These are phyloP conservation scores for Aspergillus quadrilineatus DNA, from an alignment of 2,329 filamentous ascomycete species.

Conservation along the genomic window DNA sequence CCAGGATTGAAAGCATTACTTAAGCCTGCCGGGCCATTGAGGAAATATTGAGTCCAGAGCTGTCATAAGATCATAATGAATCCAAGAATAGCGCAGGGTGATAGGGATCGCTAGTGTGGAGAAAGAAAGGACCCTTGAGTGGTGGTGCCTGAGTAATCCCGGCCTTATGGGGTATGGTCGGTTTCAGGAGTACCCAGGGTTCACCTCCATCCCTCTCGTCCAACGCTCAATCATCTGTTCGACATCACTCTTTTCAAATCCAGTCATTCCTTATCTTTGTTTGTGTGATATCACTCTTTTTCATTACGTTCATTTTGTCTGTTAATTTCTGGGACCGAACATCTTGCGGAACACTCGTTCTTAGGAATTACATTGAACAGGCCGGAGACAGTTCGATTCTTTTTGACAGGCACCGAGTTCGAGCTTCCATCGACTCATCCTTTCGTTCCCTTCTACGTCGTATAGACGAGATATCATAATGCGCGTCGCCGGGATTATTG, in stretches of 20 bases:
- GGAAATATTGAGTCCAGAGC: constrained; percentile 5
- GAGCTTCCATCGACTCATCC: background rate
- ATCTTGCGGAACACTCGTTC: background rate
- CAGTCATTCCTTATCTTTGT: constrained; percentile 2
- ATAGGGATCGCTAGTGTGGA: constrained; percentile 16
- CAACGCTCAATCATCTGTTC: background rate
- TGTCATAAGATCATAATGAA: constrained; percentile 6
- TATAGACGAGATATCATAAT: constrained; percentile 31
- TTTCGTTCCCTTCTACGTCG: background rate
- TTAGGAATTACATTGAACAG: background rate
- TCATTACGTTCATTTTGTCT: background rate
- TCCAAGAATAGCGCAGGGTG: constrained; percentile 15
- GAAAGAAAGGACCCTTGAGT: background rate
- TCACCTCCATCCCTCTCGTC: background rate
- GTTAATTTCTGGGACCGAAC: background rate
- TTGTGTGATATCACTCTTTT: background rate
- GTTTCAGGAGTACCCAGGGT: constrained; percentile 10
- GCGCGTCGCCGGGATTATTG: constrained; percentile 45
- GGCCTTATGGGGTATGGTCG: constrained; percentile 3
- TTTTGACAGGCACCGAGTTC: background rate
- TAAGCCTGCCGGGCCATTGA: background rate
- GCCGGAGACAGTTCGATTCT: background rate
- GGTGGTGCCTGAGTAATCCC: constrained; percentile 9
- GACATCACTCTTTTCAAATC: background rate
- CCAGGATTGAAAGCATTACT: background rate